phyloP scores from a whole-genome alignment of 1,139 yeast species.

The Pichia sp. region DNA sequence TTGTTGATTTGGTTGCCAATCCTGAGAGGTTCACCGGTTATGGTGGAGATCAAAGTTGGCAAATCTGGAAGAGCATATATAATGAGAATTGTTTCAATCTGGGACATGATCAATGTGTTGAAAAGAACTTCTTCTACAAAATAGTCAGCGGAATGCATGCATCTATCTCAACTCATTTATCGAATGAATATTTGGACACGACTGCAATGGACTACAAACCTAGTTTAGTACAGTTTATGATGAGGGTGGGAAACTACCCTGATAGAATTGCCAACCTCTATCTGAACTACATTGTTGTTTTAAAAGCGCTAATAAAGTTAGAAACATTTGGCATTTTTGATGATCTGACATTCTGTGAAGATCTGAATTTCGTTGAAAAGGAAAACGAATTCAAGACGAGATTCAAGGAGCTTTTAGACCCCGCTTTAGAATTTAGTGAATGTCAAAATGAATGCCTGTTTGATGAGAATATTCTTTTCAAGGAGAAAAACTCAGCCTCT shows the following conservation, averaged over 20 bases:
- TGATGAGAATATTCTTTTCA: conserved; percentile 56
- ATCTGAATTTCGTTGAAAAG: conserved; percentile 23
- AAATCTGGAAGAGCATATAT: conserved; percentile 91
- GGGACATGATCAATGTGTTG: conserved; percentile 50
- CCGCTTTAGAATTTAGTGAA: conserved; percentile 24
- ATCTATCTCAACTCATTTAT: conserved; percentile 87
- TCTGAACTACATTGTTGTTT: conserved; percentile 85
- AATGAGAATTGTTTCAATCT: conserved; percentile 83
- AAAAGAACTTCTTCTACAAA: conserved; percentile 83
- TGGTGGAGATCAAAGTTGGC: conserved; percentile 85
- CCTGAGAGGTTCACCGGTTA: conserved; percentile 98
- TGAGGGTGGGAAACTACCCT: conserved; percentile 82
- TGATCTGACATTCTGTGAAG: conserved; percentile 27
- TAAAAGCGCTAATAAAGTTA: conserved; percentile 72
- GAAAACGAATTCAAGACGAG: conserved; percentile 27
- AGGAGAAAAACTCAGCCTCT: conserved; percentile 39
- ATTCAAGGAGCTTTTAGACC: conserved; percentile 26
- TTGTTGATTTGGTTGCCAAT: conserved; percentile 79
- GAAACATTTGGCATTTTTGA: conserved; percentile 30
- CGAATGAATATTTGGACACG: conserved; percentile 76
- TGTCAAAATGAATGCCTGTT: conserved; percentile 24
- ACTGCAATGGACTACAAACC: conserved; percentile 80
- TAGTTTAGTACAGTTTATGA: conserved; percentile 75
- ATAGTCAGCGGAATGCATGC: conserved; percentile 93
- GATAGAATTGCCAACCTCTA: conserved; percentile 87